Conservation (phyloP, 1,139 yeast genomes). For the Suhomyces bribrorum region DNA sequence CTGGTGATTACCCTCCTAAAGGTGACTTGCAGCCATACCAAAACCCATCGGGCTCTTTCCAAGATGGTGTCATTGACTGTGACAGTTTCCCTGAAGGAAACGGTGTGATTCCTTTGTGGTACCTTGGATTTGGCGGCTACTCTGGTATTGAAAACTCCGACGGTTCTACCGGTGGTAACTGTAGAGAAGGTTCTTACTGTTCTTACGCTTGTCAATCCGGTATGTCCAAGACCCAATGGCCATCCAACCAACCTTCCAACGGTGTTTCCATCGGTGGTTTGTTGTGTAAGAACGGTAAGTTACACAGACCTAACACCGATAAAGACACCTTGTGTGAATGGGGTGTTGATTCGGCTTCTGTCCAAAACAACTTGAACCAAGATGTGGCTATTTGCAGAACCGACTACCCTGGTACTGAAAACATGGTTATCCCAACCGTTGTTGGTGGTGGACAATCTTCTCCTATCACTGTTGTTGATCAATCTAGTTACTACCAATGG, state of each 20-base stretch:
- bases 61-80: slow-evolving; percentile 81
- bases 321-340: slow-evolving; percentile 74
- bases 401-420: slow-evolving; percentile 98
- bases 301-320: slow-evolving; percentile 72
- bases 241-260: slow-evolving; percentile 73
- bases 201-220: slow-evolving; percentile 97
- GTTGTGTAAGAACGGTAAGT: slow-evolving; percentile 72
- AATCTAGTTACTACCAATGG: slow-evolving; percentile 79
- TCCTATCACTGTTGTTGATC: slow-evolving; percentile 78
- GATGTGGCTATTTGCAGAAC: slow-evolving; percentile 92
- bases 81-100: slow-evolving; percentile 82
- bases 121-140: slow-evolving; percentile 90
- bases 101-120: slow-evolving; percentile 84
- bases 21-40: slow-evolving; percentile 61
- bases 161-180: slow-evolving; percentile 62
- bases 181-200: slow-evolving; percentile 89
- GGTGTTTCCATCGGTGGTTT: slow-evolving; percentile 95
- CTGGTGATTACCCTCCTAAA: slow-evolving; percentile 14
- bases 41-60: slow-evolving; percentile 59
- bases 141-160: slow-evolving; percentile 69
- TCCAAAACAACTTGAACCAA: slow-evolving; percentile 61
- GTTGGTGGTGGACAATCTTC: slow-evolving; percentile 66
- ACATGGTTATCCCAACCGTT: slow-evolving; percentile 91
- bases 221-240: slow-evolving; percentile 98
- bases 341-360: slow-evolving; percentile 72